Evolutionary conservation across 495 filamentous ascomycete species (phyloP).

Genomic region (Astrocystis sublimbata): DNA sequence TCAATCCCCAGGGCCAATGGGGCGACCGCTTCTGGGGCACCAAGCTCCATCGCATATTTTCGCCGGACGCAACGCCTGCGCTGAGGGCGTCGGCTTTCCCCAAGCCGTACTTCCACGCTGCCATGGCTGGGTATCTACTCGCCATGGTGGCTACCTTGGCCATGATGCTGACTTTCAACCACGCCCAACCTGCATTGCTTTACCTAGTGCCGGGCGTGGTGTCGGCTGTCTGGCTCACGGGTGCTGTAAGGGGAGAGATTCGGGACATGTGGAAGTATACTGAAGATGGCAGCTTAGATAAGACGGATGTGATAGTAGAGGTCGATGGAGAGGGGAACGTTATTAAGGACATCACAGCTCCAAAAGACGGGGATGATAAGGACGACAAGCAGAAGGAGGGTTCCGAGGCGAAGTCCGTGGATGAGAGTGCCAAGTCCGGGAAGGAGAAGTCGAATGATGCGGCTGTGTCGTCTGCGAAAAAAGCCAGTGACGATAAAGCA

Average conservation of each 20-base stretch:
- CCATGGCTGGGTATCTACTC: conserved; percentile 72
- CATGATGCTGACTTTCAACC: conserved; percentile 74
- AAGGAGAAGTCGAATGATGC: neutral
- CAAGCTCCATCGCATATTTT: conserved; percentile 30
- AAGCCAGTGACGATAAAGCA: neutral
- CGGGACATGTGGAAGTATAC: conserved; percentile 77
- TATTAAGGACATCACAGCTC: conserved; percentile 19
- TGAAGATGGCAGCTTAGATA: conserved; percentile 63
- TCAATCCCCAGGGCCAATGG: conserved; percentile 67
- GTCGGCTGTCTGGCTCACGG: conserved; percentile 77
- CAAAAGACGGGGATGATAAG: conserved; percentile 16
- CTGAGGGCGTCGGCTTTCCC: conserved; percentile 60
- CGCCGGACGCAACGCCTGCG: conserved; percentile 42
- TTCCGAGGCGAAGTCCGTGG: neutral
- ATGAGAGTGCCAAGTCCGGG: neutral
- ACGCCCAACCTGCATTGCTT: conserved; percentile 87
- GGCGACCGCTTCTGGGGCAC: conserved; percentile 83
- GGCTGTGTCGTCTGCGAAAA: neutral
- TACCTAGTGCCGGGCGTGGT: conserved; percentile 92
- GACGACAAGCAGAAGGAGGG: conserved; percentile 4
- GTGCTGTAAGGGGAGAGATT: conserved; percentile 66
- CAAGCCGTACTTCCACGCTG: conserved; percentile 85
- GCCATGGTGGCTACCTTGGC: conserved; percentile 78
- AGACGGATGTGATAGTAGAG: conserved; percentile 48
- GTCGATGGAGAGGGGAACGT: conserved; percentile 34